These are phyloP conservation scores for Macrophomina tecta DNA, from an alignment of 2,329 filamentous ascomycete genomes.

Conservation along the genomic window DNA sequence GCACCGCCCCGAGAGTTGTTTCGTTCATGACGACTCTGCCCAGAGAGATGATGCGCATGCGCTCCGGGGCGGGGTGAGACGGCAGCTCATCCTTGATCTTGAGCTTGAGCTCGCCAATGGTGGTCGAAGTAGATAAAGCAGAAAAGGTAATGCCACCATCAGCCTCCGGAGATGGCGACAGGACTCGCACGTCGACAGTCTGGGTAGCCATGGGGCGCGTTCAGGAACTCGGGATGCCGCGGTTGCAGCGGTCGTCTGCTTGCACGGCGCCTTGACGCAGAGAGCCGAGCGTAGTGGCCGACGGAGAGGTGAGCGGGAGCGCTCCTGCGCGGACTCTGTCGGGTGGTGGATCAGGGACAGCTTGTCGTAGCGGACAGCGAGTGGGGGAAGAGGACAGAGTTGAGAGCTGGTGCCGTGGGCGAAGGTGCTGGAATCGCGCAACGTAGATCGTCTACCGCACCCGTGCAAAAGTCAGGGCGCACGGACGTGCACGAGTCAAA, in stretches of 20 bases:
- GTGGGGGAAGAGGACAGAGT: conserved; percentile 14
- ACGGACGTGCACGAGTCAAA: too few species aligned
- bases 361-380: neutral
- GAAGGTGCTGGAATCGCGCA: conserved; percentile 21
- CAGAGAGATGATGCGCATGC: conserved; percentile 64
- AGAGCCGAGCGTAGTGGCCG: conserved; percentile 29
- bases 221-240: conserved; percentile 36
- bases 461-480: too few species aligned
- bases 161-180: conserved; percentile 48
- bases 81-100: conserved; percentile 59
- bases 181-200: conserved; percentile 45
- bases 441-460: conserved; percentile 22
- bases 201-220: conserved; percentile 9
- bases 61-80: conserved; percentile 42
- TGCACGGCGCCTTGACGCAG: neutral
- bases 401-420: neutral
- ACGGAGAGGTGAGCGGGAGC: neutral
- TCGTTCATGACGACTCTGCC: conserved; percentile 59
- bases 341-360: conserved; percentile 5
- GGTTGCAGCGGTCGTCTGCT: conserved; percentile 36
- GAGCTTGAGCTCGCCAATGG: conserved; percentile 59
- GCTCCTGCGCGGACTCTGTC: conserved; percentile 7
- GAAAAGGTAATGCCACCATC: conserved; percentile 41
- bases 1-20: conserved; percentile 55
- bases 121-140: conserved; percentile 46